A percentile compares a stretch with the other conserved stretches of the same genome.
phyloP scores from a whole-genome alignment of 208 protist genomes.

The Crithidia sp. region DNA sequence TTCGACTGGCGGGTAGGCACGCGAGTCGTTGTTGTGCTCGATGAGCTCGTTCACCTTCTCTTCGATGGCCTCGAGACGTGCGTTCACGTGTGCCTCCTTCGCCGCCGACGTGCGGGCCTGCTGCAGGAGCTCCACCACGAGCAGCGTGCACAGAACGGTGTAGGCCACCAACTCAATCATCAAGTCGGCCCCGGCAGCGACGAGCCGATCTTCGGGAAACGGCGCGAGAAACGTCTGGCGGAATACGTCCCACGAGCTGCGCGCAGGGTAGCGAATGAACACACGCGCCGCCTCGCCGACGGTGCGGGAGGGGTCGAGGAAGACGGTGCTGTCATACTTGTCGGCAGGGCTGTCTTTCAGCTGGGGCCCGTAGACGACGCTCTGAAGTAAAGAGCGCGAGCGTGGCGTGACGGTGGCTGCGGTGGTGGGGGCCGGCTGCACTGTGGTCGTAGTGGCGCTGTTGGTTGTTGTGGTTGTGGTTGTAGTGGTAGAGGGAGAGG shows the following conservation, averaged over 20 bases:
- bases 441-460: background rate
- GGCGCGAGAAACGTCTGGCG: constrained; percentile 67
- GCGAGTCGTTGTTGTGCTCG: constrained; percentile 27
- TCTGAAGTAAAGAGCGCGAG: constrained; percentile 70
- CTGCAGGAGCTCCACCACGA: constrained; percentile 71
- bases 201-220: constrained; percentile 72
- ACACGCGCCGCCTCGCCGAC: constrained; percentile 59
- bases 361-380: constrained; percentile 61
- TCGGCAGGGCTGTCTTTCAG: constrained; percentile 38
- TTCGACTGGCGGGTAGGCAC: constrained; percentile 25
- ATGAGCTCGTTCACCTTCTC: constrained; percentile 82
- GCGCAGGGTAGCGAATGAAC: constrained; percentile 73
- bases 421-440: constrained; percentile 6
- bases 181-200: constrained; percentile 77
- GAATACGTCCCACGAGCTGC: constrained; percentile 81
- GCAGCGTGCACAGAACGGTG: constrained; percentile 59
- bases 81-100: constrained; percentile 66
- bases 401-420: constrained; percentile 59
- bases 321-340: constrained; percentile 60
- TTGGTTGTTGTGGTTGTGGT: background rate
- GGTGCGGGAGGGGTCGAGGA: constrained; percentile 51
- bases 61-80: constrained; percentile 72
- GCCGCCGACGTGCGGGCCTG: constrained; percentile 47
- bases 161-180: constrained; percentile 83
- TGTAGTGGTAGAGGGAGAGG: background rate